A percentile compares a stretch with the other conserved stretches of the same genome.
Evolutionary conservation across 2,329 filamentous ascomycete genomes (phyloP).

Genomic region (Pseudogymnoascus sp.): DNA sequence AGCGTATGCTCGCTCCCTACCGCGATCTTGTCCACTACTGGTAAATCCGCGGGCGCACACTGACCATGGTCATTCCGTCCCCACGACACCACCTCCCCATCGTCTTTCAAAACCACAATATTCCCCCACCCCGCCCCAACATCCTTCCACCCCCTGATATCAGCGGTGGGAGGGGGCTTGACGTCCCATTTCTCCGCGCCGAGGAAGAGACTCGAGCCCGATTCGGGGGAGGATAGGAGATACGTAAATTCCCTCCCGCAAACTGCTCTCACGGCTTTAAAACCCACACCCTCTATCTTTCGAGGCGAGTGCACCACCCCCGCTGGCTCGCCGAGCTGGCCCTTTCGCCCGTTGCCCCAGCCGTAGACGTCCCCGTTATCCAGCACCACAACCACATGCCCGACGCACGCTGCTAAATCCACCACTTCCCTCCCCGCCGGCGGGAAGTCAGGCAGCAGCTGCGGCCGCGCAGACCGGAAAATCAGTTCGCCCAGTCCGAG

Average conservation of each 20-base stretch:
- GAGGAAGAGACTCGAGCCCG: constrained; percentile 46
- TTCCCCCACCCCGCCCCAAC: constrained; percentile 77
- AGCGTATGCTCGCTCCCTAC: constrained; percentile 88
- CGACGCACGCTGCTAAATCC: constrained; percentile 66
- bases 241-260: constrained; percentile 86
- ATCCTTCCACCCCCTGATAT: constrained; percentile 53
- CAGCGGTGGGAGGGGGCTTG: constrained; percentile 47
- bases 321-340: constrained; percentile 63
- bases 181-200: constrained; percentile 71
- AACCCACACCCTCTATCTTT: constrained; percentile 51
- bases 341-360: constrained; percentile 83
- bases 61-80: constrained; percentile 83
- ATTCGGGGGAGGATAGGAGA: constrained; percentile 10
- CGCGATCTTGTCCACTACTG: constrained; percentile 55
- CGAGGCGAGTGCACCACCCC: constrained; percentile 51
- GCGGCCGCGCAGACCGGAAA: constrained; percentile 41
- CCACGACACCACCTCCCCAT: constrained; percentile 63
- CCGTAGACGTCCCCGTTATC: constrained; percentile 72
- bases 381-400: constrained; percentile 68
- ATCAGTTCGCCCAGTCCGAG: constrained; percentile 55
- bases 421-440: no score
- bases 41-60: constrained; percentile 57
- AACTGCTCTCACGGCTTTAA: constrained; percentile 58
- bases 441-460: constrained; percentile 54
- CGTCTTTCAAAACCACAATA: constrained; percentile 60